Base-by-base conservation (phyloP, 2,329 filamentous ascomycete species). In the Aspergillus udagawae region DNA sequence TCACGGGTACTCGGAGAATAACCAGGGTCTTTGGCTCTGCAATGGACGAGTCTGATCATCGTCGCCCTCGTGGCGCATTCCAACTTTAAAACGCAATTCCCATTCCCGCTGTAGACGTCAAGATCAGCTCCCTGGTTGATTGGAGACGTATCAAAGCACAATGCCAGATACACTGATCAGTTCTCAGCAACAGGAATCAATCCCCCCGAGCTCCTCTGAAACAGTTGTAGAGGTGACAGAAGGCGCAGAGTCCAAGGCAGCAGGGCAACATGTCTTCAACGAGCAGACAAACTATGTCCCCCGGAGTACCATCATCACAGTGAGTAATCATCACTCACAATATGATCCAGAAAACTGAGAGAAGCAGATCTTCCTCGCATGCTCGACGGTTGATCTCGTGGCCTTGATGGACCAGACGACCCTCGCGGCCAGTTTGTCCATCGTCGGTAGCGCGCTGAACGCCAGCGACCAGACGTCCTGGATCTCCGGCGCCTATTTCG, bases 331-430 rank as follows among this genome's bases (percentile, higher is more conserved):
- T 7, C 4, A 1, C 23, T 20, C 21, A 47, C n/a, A 47, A 21
- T 17, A 17, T 14, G 21, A 27, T 32, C 41, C 51, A 56, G 4
- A 17, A 17, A 45, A 41, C 41, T 44, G 8, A 7, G 44, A 28
- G 27, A 32, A n/a, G 9, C 49, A 83, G 82, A 83, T 84, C 60
- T 85, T 85, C 60, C 70, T 85, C 14, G 81, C 82, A 17, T 84
- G 82, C 59, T 78, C 82, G 48, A 82, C 75, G 23, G 80, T 83
- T 56, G 82, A 85, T 52, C 68, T 85, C 42, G 63, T 83, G 32
- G 81, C 82, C 0, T 71, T 84, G 51, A 83, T 84, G 73, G 82
- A 84, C 64, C 82, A 85, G 67, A 85, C 82, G 0, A 83, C 81
- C 2, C 70, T 85, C 32, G 82, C 82, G 0, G 76, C 80, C 14